These are phyloP conservation scores for Apiospora marii DNA, from an alignment of 2,329 filamentous ascomycete species.

Conservation along the genomic window DNA sequence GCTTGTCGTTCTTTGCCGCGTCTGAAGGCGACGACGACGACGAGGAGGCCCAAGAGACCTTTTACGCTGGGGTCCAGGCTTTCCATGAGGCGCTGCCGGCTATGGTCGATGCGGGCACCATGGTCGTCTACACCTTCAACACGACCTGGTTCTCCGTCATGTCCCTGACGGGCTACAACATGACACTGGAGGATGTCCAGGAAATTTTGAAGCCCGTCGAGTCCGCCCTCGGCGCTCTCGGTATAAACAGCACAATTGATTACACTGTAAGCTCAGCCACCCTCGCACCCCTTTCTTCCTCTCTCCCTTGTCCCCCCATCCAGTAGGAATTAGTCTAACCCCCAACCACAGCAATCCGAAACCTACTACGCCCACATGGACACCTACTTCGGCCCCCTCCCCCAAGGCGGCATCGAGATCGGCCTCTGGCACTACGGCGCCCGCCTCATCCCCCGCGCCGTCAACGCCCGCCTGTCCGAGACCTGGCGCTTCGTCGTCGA, in stretches of 20 bases:
- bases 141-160: constrained; percentile 33
- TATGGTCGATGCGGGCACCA: constrained; percentile 36
- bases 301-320: background rate
- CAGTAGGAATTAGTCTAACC: background rate
- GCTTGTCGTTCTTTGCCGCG: constrained; percentile 30
- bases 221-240: constrained; percentile 34
- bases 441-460: constrained; percentile 43
- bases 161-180: constrained; percentile 39
- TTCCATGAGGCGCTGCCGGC: constrained; percentile 36
- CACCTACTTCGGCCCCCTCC: constrained; percentile 46
- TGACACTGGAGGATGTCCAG: constrained; percentile 35
- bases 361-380: constrained; percentile 44
- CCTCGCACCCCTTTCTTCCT: no score
- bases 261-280: constrained; percentile 31
- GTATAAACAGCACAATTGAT: constrained; percentile 32
- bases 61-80: constrained; percentile 33
- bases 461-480: constrained; percentile 40
- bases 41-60: constrained; percentile 30
- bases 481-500: constrained; percentile 41
- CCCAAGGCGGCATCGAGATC: constrained; percentile 43
- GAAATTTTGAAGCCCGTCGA: constrained; percentile 39
- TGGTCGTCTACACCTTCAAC: constrained; percentile 34
- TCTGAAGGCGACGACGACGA: constrained; percentile 23
- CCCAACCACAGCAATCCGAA: constrained; percentile 31
- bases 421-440: constrained; percentile 44